Evolutionary conservation across 768 basidiomycete genomes (phyloP).

Genomic region (Fistulinella prunicolor): DNA sequence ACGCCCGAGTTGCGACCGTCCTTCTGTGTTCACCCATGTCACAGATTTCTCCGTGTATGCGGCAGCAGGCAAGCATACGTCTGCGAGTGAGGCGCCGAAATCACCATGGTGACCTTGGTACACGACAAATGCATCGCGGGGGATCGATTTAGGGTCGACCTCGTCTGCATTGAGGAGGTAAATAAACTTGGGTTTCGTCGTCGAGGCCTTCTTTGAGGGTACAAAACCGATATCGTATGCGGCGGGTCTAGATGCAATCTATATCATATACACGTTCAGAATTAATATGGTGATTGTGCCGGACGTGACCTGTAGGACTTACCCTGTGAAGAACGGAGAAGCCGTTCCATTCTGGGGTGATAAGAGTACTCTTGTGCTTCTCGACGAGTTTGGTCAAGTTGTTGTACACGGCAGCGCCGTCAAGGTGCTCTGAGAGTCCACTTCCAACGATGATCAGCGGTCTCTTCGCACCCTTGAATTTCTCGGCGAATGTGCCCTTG

Average conservation of each 20-base stretch:
- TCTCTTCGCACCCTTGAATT: conserved; percentile 86
- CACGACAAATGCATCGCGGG: conserved; percentile 91
- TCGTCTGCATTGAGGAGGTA: conserved; percentile 98
- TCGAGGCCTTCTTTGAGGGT: conserved; percentile 73
- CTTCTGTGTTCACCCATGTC: conserved; percentile 98
- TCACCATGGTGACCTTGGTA: conserved; percentile 99
- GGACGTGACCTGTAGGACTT: conserved; percentile 18
- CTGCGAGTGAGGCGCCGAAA: conserved; percentile 93
- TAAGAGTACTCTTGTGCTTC: conserved; percentile 65
- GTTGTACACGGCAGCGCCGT: conserved; percentile 76
- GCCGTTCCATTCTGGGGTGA: conserved; percentile 94
- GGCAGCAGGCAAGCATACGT: conserved; percentile 87
- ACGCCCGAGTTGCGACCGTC: conserved; percentile 84
- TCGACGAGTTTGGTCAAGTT: conserved; percentile 78
- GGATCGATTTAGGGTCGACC: conserved; percentile 82
- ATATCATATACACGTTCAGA: not conserved
- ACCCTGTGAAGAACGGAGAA: conserved; percentile 92
- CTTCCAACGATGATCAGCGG: conserved; percentile 94
- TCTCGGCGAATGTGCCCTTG: conserved; percentile 75
- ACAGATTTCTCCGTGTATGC: conserved; percentile 91
- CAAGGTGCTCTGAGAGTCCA: conserved; percentile 78
- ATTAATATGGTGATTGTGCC: not conserved
- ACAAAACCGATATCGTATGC: conserved; percentile 95
- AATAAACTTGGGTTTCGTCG: conserved; percentile 85
- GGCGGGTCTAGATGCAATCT: conserved; percentile 90